Evolutionary conservation across 1,139 yeast species (phyloP).

Genomic region (Sugiyamaella pinicola): DNA sequence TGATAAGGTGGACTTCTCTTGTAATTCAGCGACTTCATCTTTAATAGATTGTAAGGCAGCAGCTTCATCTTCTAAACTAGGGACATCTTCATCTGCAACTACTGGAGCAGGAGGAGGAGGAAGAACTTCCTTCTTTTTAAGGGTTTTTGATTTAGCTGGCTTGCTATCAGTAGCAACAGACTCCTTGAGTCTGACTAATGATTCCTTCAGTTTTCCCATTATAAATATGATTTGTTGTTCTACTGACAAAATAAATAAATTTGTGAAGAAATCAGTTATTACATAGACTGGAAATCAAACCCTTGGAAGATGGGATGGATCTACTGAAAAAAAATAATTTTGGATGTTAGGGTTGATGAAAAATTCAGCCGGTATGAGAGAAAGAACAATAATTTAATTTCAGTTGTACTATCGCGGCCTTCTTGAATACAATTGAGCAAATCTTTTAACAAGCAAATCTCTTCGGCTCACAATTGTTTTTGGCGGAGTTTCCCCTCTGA

Average conservation of each 20-base stretch:
- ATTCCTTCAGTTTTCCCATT: slow-evolving; percentile 29
- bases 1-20: slow-evolving; percentile 35
- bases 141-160: slow-evolving; percentile 16
- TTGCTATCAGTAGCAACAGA: slow-evolving; percentile 17
- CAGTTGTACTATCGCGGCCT: no score
- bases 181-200: slow-evolving; percentile 15
- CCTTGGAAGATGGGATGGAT: slow-evolving; percentile 1
- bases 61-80: slow-evolving; percentile 18
- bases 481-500: no score
- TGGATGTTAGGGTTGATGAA: slow-evolving; percentile 12
- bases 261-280: neutral
- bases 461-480: no score
- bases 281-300: neutral
- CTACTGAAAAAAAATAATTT: slow-evolving; percentile 14
- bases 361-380: neutral
- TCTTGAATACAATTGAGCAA: no score
- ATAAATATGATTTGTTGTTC: neutral
- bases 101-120: slow-evolving; percentile 29
- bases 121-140: slow-evolving; percentile 1
- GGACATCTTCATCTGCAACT: neutral
- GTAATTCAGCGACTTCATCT: slow-evolving; percentile 26
- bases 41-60: slow-evolving; percentile 24
- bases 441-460: no score
- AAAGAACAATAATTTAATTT: no score
- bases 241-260: neutral